Base-by-base conservation (phyloP, 164 flowering plant genomes). In the Vitis cinerea region DNA sequence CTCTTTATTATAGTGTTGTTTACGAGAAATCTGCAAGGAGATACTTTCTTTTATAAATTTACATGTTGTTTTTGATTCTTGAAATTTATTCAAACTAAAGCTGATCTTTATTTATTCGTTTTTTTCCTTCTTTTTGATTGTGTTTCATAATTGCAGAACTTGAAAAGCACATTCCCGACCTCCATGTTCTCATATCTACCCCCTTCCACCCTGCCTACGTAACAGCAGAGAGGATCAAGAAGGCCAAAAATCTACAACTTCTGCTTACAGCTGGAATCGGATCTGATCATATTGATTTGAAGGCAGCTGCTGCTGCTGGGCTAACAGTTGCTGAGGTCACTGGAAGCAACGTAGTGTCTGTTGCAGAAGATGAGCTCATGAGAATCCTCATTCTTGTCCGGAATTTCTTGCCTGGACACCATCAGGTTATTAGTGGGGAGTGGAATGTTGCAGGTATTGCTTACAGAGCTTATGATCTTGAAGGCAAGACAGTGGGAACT, bases 151-250 rank as follows among this genome's bases (percentile, higher is more conserved):
- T 59, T 78, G 75, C 96, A 95, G 99, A 95, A 74, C 94, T 95
- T 3, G 99, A 95, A 69, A 91, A 91, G 63, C 99, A 93, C 63
- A 89, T 95, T 73, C 90, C 94, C 1, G 98, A 95, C 73, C 89
- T 88, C 64, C 92, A 95, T 76, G 99, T 93, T 62, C 89, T 95
- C 69, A 95, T 95, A 76, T 51, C 91, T 0, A 95, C 99, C 9
- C 99, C 99, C 9, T 95, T 95, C 85, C 99, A 95, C 67, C 99
- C 99, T 1, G 99, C 98, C 61, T 95, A 95, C 72, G 93, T 93
- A 4, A 93, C 97, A 6, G 98, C 92, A 3, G 99, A 95, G 66
- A 83, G 98, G 72, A 95, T 95, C 69, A 93, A 91, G 74, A 93
- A 77, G 71, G 99, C 98, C 23, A 95, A 93, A 17, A 93, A 95